Evolutionary conservation across 345 rosid species (phyloP).

Genomic region (Geranium brycei): DNA sequence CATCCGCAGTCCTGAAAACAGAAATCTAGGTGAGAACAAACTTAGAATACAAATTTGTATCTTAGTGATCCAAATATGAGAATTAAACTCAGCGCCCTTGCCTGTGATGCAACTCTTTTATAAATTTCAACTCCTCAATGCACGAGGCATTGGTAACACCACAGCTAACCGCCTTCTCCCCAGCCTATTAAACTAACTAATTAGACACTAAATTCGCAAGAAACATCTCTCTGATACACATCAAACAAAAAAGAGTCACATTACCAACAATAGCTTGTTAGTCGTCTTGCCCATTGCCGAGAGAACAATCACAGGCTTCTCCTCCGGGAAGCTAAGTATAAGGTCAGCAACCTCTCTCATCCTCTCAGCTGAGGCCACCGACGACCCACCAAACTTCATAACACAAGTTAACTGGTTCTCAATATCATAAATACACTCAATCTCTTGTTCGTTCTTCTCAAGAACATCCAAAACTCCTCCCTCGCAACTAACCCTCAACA

Average conservation of each 20-base stretch:
- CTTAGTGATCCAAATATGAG: background rate
- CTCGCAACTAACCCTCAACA: conserved; percentile 27
- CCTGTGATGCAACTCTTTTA: conserved; percentile 71
- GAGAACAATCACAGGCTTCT: conserved; percentile 75
- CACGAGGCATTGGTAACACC: conserved; percentile 61
- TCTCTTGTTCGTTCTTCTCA: conserved; percentile 14
- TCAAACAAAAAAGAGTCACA: background rate
- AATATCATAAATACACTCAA: conserved; percentile 7
- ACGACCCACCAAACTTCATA: conserved; percentile 99
- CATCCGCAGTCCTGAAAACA: conserved; percentile 54
- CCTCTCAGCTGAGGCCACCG: conserved; percentile 69
- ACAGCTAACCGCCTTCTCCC: conserved; percentile 87
- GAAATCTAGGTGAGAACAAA: background rate
- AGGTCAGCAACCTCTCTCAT: conserved; percentile 85
- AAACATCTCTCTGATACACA: background rate
- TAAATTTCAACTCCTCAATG: conserved; percentile 59
- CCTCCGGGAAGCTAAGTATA: conserved; percentile 61
- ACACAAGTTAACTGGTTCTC: conserved; percentile 57
- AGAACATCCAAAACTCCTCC: conserved; percentile 25
- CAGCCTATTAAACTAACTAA: conserved; percentile 39
- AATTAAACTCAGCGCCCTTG: conserved; percentile 7
- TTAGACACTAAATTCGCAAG: background rate
- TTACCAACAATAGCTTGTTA: conserved; percentile 74
- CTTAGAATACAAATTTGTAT: background rate
- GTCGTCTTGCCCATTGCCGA: conserved; percentile 99